phyloP scores from a whole-genome alignment of 2,329 filamentous ascomycete genomes.

The Paecilomyces fulvus region DNA sequence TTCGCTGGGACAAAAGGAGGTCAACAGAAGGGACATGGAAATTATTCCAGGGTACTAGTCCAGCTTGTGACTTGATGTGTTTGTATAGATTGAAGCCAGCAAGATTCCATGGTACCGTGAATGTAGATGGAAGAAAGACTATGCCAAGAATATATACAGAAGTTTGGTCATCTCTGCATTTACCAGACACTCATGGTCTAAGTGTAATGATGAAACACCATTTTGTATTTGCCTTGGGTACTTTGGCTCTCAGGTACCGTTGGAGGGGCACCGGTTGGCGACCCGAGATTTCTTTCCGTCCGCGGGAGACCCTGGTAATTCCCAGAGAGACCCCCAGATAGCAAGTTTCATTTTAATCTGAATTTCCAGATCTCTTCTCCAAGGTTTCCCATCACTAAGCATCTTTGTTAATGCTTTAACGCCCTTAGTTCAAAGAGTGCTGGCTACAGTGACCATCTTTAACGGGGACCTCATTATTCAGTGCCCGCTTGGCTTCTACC shows the following conservation, averaged over 20 bases:
- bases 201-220: neutral
- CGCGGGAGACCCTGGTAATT: neutral
- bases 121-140: neutral
- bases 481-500: no score
- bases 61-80: neutral
- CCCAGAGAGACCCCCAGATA: neutral
- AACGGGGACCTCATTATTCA: neutral
- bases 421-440: neutral
- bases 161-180: neutral
- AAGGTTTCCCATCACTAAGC: neutral
- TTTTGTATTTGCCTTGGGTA: neutral
- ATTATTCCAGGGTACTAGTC: neutral
- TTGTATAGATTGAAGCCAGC: neutral
- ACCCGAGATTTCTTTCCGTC: neutral
- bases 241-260: neutral
- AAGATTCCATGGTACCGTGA: neutral
- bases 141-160: neutral
- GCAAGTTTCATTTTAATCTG: neutral
- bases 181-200: neutral
- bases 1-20: neutral
- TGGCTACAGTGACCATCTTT: no score
- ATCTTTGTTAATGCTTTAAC: neutral
- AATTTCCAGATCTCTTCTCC: neutral
- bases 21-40: neutral
- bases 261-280: neutral